Evolutionary conservation across 1,139 yeast genomes (phyloP).

Genomic region (Pichia sp.): DNA sequence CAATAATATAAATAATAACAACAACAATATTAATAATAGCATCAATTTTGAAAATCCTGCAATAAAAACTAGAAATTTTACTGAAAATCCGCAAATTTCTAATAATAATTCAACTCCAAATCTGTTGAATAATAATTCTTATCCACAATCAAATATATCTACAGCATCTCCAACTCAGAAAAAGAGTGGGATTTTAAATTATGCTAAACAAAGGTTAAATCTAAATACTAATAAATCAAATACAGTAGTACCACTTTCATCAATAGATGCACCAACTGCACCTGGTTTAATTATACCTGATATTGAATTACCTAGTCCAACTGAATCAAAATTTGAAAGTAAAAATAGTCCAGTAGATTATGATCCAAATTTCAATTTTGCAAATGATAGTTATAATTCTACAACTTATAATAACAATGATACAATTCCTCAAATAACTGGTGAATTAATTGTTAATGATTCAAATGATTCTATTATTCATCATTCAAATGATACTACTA

Average conservation of each 20-base stretch:
- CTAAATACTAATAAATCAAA: not conserved
- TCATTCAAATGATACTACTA: no score
- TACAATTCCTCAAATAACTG: not conserved
- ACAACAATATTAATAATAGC: not conserved
- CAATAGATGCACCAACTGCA: not conserved
- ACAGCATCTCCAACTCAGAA: not conserved
- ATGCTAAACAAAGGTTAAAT: slow-evolving; percentile 6
- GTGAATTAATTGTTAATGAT: not conserved
- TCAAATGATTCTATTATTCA: not conserved
- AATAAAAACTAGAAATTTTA: slow-evolving; percentile 20
- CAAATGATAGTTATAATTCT: not conserved
- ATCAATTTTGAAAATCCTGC: not conserved
- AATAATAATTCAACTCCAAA: slow-evolving; percentile 10
- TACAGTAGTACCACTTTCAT: no score
- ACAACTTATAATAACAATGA: not conserved
- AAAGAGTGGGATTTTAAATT: slow-evolving; percentile 1
- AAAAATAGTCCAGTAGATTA: not conserved
- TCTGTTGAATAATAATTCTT: not conserved
- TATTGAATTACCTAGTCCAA: not conserved
- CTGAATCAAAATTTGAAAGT: not conserved
- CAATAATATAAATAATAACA: no score
- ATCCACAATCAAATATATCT: not conserved
- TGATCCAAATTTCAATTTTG: not conserved
- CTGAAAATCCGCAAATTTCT: slow-evolving; percentile 17
- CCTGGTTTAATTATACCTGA: slow-evolving; percentile 4